Evolutionary conservation across 345 rosid species (phyloP).

Genomic region (Citrus hindsii): DNA sequence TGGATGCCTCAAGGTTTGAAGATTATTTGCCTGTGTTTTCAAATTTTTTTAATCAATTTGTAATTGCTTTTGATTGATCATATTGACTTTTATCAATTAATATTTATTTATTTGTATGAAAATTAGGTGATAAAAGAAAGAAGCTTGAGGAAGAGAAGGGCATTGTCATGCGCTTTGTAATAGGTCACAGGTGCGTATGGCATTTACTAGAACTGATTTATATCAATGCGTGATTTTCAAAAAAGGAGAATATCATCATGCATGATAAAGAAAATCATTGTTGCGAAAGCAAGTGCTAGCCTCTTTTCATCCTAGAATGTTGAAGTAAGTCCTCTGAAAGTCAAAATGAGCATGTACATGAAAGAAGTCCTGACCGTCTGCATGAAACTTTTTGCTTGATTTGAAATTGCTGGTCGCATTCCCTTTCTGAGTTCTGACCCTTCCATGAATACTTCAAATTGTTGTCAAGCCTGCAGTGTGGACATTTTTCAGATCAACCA

Average conservation of each 20-base stretch:
- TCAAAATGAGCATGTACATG: neutral
- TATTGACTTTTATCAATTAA: neutral
- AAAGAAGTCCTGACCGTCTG: neutral
- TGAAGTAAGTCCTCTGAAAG: neutral
- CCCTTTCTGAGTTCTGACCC: too few species aligned
- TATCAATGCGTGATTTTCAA: neutral
- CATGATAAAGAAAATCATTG: neutral
- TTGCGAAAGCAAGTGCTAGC: neutral
- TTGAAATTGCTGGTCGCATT: neutral
- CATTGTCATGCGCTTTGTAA: slow-evolving; percentile 87
- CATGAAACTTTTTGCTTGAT: neutral
- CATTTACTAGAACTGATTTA: slow-evolving; percentile 1
- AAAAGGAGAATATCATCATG: neutral
- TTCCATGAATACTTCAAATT: neutral
- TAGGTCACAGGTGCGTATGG: slow-evolving; percentile 80
- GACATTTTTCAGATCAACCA: neutral
- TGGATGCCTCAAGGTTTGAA: slow-evolving; percentile 96
- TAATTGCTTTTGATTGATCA: neutral
- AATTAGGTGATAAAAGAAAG: slow-evolving; percentile 73
- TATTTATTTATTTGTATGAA: neutral
- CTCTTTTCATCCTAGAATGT: neutral
- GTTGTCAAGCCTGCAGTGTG: neutral
- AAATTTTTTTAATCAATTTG: neutral
- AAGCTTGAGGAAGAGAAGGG: slow-evolving; percentile 98
- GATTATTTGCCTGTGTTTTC: slow-evolving; percentile 1